Conservation (phyloP, 2,329 filamentous ascomycete genomes). For the Apiospora koreana region DNA sequence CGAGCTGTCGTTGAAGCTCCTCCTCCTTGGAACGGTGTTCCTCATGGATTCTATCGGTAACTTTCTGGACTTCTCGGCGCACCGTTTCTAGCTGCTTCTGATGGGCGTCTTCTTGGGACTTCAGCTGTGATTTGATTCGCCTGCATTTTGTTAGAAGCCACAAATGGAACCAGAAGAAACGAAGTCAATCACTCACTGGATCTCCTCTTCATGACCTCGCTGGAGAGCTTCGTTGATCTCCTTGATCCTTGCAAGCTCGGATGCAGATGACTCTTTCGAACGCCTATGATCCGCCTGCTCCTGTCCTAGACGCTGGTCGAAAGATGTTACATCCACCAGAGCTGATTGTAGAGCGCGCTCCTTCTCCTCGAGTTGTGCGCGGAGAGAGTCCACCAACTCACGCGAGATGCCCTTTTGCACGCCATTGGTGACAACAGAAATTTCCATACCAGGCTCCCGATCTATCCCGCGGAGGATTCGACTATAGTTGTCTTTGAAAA, state of each 20-base stretch:
- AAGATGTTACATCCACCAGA: slow-evolving; percentile 45
- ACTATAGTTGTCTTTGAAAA: slow-evolving; percentile 94
- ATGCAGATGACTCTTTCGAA: slow-evolving; percentile 57
- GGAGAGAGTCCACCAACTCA: slow-evolving; percentile 84
- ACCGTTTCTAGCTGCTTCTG: slow-evolving; percentile 26
- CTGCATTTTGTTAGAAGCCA: not conserved
- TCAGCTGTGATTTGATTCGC: not conserved
- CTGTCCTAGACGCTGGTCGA: slow-evolving; percentile 63
- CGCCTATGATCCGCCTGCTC: slow-evolving; percentile 73
- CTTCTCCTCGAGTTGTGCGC: slow-evolving; percentile 75
- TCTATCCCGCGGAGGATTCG: slow-evolving; percentile 83
- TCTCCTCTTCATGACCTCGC: slow-evolving; percentile 67
- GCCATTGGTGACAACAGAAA: slow-evolving; percentile 76
- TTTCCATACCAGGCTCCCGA: slow-evolving; percentile 84
- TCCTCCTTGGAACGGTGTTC: slow-evolving; percentile 37
- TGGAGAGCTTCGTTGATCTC: slow-evolving; percentile 72
- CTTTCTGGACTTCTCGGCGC: slow-evolving; percentile 26
- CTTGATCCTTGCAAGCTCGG: slow-evolving; percentile 59
- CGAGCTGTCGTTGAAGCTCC: slow-evolving; percentile 42
- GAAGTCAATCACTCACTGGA: slow-evolving; percentile 46
- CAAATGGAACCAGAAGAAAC: not conserved
- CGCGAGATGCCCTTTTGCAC: slow-evolving; percentile 90
- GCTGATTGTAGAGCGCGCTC: slow-evolving; percentile 52
- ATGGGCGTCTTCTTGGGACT: slow-evolving; percentile 40
- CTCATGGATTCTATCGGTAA: slow-evolving; percentile 25